Base-by-base conservation (phyloP, 768 basidiomycete species). In the Trichaptum fuscoviolaceum region DNA sequence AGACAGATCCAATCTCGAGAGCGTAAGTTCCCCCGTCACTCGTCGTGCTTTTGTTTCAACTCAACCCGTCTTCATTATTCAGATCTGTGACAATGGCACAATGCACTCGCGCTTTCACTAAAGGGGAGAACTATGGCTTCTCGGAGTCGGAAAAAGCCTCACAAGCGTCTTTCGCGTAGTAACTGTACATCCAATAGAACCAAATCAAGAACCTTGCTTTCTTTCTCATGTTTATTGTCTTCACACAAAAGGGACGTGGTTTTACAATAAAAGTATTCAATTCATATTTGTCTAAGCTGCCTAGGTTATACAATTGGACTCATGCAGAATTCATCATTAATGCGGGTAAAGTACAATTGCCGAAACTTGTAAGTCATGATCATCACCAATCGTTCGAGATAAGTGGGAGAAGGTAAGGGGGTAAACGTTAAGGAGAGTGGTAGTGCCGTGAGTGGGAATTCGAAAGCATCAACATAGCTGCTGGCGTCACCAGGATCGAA, bases 61-160 rank as follows among this genome's bases (percentile, higher is more conserved):
- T 71, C 8, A 25, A n/a, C 59, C 63, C 58, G 25, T 7, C 25
- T 57, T 62, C 26, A 15, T 23, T 35, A 36, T 65, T 20, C 70
- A 93, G 91, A 59, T 94, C 93, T n/a, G 91, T 93, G 36, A 96
- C 95, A 36, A 97, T 97, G 95, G 95, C 95, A 0, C 91, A 95
- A 70, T 96, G 95, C 75, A 92, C 91, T 17, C 87, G 90, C 61
- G 84, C 94, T 23, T 96, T 96, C 73, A 89, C 90, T 68, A 88
- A 89, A 74, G 88, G 85, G 35, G 88, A 91, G 79, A 81, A 85
- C 71, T 82, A 85, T 71, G 85, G 83, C 61, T 83, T 87, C 70
- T 79, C 80, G 63, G 80, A 83, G 58, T 74, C 79, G 52, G 81
- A 82, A 59, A 84, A 82, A 69, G 79, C 75, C 27, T 63, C 77